Evolutionary conservation across 108 stramenopile genomes (phyloP), one percentile per base, ranked within the genome.

Genomic region (Skeletonema grethae): DNA sequence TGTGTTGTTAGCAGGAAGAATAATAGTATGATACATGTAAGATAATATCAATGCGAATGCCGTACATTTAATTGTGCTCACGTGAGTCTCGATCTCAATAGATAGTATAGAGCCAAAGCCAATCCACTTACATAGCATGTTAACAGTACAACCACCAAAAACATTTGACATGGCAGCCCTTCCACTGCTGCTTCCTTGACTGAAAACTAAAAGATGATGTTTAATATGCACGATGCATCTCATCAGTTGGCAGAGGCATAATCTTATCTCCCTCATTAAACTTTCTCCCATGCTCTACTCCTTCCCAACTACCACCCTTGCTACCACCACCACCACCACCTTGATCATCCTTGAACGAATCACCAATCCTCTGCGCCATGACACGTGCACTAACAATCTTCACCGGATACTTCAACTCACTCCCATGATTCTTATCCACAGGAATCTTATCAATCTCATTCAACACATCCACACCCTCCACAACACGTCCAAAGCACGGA

Each of bases 401-500:
- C 31, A 81, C 73, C 13, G 69, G 63, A 18, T 70, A 59, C 38
- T 29, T 4, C 9, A 75, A 32, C 30, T 62, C 12, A 50, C 12
- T 5, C 1, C 56, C 48, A n/a, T 66, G 25, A 12, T 69, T 16
- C 18, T 65, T 57, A 58, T 75, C 46, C n/a, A 61, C 46, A 9
- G 80, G 80, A 16, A 83, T 57, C 43, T 61, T 63, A 46, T 76
- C 67, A 68, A 95, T 83, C 0, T 83, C 72, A 39, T 83, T 80
- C 12, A 92, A 63, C 3, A 75, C 53, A 9, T 88, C 82, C 12
- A 72, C 64, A 8, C 90, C 91, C n/a, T 79, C 57, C 10, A 91
- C 68, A 41, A 96, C 82, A 50, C 82, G 90, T 6, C 88, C 97
- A 86, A 98, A 98, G 70, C 96, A 97, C 13, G 95, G 87, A 86